Percentiles rank a stretch among this genome's conserved stretches.
phyloP scores from a whole-genome alignment of 257 asterid species.

The Penstemon davidsonii region DNA sequence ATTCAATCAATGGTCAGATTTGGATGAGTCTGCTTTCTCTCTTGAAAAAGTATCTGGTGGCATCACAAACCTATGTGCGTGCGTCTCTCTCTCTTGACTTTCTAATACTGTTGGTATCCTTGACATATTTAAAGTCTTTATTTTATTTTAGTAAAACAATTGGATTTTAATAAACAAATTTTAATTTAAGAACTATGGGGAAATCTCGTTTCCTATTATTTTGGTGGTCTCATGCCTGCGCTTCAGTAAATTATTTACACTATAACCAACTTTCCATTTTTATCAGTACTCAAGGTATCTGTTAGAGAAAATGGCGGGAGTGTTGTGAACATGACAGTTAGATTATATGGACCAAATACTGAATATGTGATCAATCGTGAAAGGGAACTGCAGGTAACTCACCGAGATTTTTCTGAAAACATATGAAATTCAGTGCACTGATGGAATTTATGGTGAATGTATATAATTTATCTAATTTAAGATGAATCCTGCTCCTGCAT shows the following conservation, averaged over 20 bases:
- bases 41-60: conserved; percentile 94
- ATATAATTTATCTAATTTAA: neutral
- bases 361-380: conserved; percentile 90
- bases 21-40: conserved; percentile 75
- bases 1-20: conserved; percentile 69
- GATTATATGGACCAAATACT: conserved; percentile 94
- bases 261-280: conserved; percentile 23
- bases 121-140: conserved; percentile 6
- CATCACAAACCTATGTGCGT: conserved; percentile 89
- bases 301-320: conserved; percentile 56
- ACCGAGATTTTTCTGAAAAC: conserved; percentile 19
- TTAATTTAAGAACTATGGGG: conserved; percentile 8
- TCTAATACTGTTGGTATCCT: conserved; percentile 10
- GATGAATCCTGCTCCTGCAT: conserved; percentile 18
- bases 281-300: conserved; percentile 85
- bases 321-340: conserved; percentile 54
- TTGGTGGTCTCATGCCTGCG: conserved; percentile 25
- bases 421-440: neutral
- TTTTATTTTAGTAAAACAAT: neutral
- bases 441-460: conserved; percentile 8
- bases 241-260: conserved; percentile 19
- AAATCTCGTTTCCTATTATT: conserved; percentile 1
- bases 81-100: conserved; percentile 34
- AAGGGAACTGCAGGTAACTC: conserved; percentile 75
- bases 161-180: neutral